A percentile compares a stretch with the other conserved stretches of the same genome.
Evolutionary conservation across 148 eudicot species (phyloP).

Genomic region (Pouteria glomerata): DNA sequence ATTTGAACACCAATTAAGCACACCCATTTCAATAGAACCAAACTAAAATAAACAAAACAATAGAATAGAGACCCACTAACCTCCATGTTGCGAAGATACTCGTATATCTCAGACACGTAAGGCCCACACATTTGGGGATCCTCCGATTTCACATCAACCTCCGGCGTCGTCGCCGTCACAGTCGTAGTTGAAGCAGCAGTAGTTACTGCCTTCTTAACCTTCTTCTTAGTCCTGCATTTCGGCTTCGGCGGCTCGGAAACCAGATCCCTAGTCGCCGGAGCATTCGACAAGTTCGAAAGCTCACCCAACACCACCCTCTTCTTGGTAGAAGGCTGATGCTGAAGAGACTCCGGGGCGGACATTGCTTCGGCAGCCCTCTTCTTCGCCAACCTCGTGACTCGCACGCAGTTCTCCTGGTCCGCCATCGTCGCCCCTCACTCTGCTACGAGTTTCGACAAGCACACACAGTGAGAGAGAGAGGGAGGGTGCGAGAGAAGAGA

Average conservation of each 20-base stretch:
- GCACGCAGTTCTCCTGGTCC: constrained; percentile 57
- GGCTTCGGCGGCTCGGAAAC: constrained; percentile 16
- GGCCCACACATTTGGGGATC: constrained; percentile 78
- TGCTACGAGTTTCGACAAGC: not conserved
- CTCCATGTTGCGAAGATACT: constrained; percentile 76
- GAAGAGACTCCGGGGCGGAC: constrained; percentile 4
- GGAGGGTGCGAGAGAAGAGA: not conserved
- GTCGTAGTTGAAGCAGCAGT: too few relatives aligned
- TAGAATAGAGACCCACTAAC: constrained; percentile 27
- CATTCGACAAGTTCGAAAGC: constrained; percentile 30
- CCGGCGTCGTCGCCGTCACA: not conserved
- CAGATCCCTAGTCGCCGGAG: constrained; percentile 8
- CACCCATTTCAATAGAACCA: not conserved
- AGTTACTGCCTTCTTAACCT: constrained; percentile 15
- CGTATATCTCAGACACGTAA: constrained; percentile 60
- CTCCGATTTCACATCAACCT: constrained; percentile 25
- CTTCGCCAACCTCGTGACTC: constrained; percentile 64
- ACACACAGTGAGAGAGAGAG: not conserved
- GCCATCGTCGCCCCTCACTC: constrained; percentile 34
- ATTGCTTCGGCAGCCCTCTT: constrained; percentile 43
- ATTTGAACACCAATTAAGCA: not conserved
- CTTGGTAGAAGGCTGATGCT: constrained; percentile 20
- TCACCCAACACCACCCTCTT: constrained; percentile 77
- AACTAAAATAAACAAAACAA: not conserved
- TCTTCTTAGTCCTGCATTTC: constrained; percentile 21